These are phyloP conservation scores for Xylaria sp. DNA, from an alignment of 2,329 filamentous ascomycete genomes.

Conservation along the genomic window DNA sequence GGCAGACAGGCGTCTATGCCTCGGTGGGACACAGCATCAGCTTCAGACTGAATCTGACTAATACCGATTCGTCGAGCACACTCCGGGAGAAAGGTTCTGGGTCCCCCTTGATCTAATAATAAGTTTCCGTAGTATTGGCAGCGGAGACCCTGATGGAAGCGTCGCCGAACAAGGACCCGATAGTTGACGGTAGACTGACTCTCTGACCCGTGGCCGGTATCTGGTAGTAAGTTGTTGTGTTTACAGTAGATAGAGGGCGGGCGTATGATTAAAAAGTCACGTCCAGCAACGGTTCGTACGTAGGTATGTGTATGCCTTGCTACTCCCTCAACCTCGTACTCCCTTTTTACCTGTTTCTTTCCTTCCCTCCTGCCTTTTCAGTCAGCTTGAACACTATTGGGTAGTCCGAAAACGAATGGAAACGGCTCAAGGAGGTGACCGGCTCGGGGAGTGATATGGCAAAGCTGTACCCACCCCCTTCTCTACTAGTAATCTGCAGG, in stretches of 20 bases:
- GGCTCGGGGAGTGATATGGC: slow-evolving; percentile 20
- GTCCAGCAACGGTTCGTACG: not conserved
- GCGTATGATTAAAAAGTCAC: slow-evolving; percentile 6
- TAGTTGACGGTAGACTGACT: slow-evolving; percentile 16
- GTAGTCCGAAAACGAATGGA: slow-evolving; percentile 12
- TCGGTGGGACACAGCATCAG: slow-evolving; percentile 25
- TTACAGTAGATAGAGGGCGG: not conserved
- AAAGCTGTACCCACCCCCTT: slow-evolving; percentile 13
- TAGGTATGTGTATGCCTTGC: slow-evolving; percentile 6
- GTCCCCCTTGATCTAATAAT: slow-evolving; percentile 27
- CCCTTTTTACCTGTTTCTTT: not conserved
- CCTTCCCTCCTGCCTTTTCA: slow-evolving; percentile 4
- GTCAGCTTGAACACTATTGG: slow-evolving; percentile 2
- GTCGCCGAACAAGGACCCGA: slow-evolving; percentile 7
- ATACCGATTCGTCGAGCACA: slow-evolving; percentile 26
- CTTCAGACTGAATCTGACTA: slow-evolving; percentile 34
- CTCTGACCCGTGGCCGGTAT: slow-evolving; percentile 14
- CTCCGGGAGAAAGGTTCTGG: not conserved
- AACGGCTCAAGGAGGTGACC: slow-evolving; percentile 15
- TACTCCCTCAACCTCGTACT: not conserved
- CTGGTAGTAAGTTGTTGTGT: slow-evolving; percentile 15
- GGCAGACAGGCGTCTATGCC: slow-evolving; percentile 21
- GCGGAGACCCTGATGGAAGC: slow-evolving; percentile 15
- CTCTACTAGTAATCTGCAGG: slow-evolving; percentile 33
- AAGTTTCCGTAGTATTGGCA: slow-evolving; percentile 14